Evolutionary conservation across 2,329 filamentous ascomycete genomes (phyloP), one percentile per base, ranked within the genome.

Genomic region (Colletotrichum sp.): DNA sequence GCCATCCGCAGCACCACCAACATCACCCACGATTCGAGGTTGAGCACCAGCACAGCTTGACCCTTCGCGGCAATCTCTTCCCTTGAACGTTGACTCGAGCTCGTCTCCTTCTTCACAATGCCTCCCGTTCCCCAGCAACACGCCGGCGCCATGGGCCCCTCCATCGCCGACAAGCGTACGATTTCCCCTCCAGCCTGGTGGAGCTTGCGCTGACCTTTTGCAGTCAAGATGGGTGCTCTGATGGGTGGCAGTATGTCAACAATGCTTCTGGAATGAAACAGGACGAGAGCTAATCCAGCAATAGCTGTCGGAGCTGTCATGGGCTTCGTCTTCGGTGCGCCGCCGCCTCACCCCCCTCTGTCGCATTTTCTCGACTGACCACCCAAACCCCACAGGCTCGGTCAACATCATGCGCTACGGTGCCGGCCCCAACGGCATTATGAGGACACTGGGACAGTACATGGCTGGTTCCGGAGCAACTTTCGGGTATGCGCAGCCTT

Each of bases 171-270:
- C 82, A 92, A 92, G 85, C 84, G 90, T 91, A 87, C 75, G 82
- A 71, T 72, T 43, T 6, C 28, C 43, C 12, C 21, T 57, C 32
- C 26, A 32, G n/a, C 34, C n/a, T 24, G 34, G 26, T 14, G 6
- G 43, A 60, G 43, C 52, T 70, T 8, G 21, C 26, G 79, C 83
- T 84, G 81, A 75, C 69, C 67, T 21, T 48, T 63, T 67, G 81
- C 84, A 98, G 96, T 96, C 85, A 98, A 98, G 90, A 98, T 99
- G 96, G 97, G 97, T 81, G 96, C 95, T 78, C 93, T 99, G 93
- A 99, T 99, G 96, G 97, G 97, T 81, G 95, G 96, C 84, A 98
- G 96, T 99, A 94, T 82, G 96, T 92, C 68, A 68, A 69, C 48
- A 61, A 21, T 69, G 16, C 32, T 39, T 14, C 39, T 39, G 18